Conservation (phyloP, 352 stramenopile species). For the Globisporangium cystogenes region DNA sequence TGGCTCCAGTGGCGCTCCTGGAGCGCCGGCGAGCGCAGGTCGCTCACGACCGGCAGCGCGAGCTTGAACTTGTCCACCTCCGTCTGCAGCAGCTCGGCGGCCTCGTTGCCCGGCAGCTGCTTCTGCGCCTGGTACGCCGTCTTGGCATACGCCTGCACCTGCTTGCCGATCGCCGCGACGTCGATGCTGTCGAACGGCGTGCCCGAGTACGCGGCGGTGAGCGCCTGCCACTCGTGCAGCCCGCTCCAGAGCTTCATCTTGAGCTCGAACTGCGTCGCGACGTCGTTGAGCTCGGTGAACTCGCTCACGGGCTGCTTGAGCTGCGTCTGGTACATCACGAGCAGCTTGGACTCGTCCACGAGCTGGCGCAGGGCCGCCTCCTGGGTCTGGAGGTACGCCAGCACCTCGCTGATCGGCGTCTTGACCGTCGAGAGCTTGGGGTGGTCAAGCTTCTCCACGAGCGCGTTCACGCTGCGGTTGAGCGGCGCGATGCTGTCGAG, state of each 20-base stretch:
- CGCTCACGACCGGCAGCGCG: slow-evolving; percentile 71
- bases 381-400: slow-evolving; percentile 69
- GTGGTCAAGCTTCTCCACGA: slow-evolving; percentile 84
- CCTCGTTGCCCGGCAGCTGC: slow-evolving; percentile 83
- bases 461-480: slow-evolving; percentile 53
- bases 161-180: slow-evolving; percentile 78
- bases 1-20: slow-evolving; percentile 77
- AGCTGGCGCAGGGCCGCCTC: slow-evolving; percentile 68
- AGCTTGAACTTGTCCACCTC: slow-evolving; percentile 90
- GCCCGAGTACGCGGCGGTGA: slow-evolving; percentile 70
- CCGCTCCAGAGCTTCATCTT: slow-evolving; percentile 91
- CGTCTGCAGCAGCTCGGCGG: slow-evolving; percentile 67
- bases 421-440: slow-evolving; percentile 72
- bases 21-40: slow-evolving; percentile 56
- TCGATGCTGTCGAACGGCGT: slow-evolving; percentile 90
- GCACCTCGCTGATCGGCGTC: slow-evolving; percentile 64
- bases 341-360: slow-evolving; percentile 75
- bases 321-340: slow-evolving; percentile 86
- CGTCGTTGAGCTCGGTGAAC: slow-evolving; percentile 87
- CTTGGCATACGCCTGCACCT: slow-evolving; percentile 88
- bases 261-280: slow-evolving; percentile 78
- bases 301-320: slow-evolving; percentile 87
- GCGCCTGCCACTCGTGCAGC: slow-evolving; percentile 76
- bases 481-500: slow-evolving; percentile 82
- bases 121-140: slow-evolving; percentile 85